Percentiles rank a stretch among this genome's conserved stretches.
These are phyloP conservation scores for Podaxis sp. DNA, from an alignment of 768 basidiomycete genomes.

Conservation along the genomic window DNA sequence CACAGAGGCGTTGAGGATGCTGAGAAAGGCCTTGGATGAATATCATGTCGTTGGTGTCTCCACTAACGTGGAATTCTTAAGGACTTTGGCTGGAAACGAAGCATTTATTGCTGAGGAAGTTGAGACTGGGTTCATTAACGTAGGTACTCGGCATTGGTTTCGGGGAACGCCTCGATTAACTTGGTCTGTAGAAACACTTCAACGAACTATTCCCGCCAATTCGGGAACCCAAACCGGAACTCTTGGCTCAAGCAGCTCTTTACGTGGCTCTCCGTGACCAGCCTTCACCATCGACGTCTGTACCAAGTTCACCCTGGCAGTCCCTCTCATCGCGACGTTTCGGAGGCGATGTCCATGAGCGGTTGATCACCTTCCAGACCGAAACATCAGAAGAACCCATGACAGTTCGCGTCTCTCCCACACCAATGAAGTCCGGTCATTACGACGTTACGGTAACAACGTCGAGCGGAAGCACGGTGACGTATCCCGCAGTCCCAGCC, in stretches of 20 bases:
- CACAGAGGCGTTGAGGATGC: constrained; percentile 77
- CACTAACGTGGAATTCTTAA: constrained; percentile 89
- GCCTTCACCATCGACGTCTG: constrained; percentile 22
- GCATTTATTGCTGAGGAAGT: constrained; percentile 79
- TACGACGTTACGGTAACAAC: constrained; percentile 56
- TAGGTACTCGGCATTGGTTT: constrained; percentile 25
- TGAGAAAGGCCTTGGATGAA: constrained; percentile 80
- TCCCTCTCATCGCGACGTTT: constrained; percentile 75
- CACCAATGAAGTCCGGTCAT: constrained; percentile 31
- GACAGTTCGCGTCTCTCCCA: constrained; percentile 40
- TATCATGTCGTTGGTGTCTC: constrained; percentile 91
- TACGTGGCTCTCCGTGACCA: constrained; percentile 71
- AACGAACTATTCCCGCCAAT: constrained; percentile 76
- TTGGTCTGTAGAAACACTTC: constrained; percentile 69
- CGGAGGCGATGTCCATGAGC: constrained; percentile 69
- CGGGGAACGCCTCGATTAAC: neutral
- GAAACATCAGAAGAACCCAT: constrained; percentile 42
- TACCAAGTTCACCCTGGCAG: constrained; percentile 60
- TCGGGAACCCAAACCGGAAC: constrained; percentile 53
- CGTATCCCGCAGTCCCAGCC: constrained; percentile 55
- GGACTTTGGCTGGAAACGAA: constrained; percentile 71
- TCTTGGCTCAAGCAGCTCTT: constrained; percentile 79
- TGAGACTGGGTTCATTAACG: constrained; percentile 91
- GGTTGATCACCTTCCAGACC: constrained; percentile 58
- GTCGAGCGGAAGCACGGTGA: constrained; percentile 26